Conservation (phyloP, 2,329 filamentous ascomycete species). For the Verticillium nubilum region DNA sequence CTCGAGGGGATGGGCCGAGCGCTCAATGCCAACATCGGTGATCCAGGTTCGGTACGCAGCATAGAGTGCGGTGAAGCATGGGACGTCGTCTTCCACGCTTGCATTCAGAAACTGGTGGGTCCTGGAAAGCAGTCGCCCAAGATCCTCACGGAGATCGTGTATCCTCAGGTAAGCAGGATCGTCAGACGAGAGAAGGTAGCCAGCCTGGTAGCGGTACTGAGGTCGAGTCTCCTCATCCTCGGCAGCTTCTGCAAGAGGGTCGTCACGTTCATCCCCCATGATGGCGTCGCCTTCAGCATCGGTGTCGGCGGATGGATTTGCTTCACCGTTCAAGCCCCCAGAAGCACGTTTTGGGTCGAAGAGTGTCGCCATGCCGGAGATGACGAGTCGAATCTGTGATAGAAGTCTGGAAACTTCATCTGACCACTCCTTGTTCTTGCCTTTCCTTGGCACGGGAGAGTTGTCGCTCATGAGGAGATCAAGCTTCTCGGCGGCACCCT, state of each 20-base stretch:
- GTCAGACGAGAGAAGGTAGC: conserved; percentile 66
- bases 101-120: conserved; percentile 79
- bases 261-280: conserved; percentile 52
- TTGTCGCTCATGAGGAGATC: conserved; percentile 74
- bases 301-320: conserved; percentile 23
- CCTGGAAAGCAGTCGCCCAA: conserved; percentile 74
- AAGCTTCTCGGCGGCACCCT: conserved; percentile 68
- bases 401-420: conserved; percentile 91
- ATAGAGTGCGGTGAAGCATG: conserved; percentile 90
- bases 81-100: conserved; percentile 91
- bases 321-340: conserved; percentile 33
- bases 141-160: conserved; percentile 72
- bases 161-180: conserved; percentile 64
- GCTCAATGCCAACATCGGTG: conserved; percentile 92
- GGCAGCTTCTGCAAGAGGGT: conserved; percentile 55
- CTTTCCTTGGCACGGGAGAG: conserved; percentile 80
- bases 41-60: conserved; percentile 94
- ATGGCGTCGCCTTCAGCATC: conserved; percentile 42
- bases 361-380: conserved; percentile 82
- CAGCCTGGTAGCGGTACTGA: conserved; percentile 82
- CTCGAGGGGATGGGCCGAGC: conserved; percentile 89
- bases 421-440: conserved; percentile 98
- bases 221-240: conserved; percentile 80
- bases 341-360: conserved; percentile 77
- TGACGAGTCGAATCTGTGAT: conserved; percentile 79